A percentile compares a stretch with the other conserved stretches of the same genome.
Conservation (phyloP, 176 grass and related monocot species). For the Oryza australiensis region DNA sequence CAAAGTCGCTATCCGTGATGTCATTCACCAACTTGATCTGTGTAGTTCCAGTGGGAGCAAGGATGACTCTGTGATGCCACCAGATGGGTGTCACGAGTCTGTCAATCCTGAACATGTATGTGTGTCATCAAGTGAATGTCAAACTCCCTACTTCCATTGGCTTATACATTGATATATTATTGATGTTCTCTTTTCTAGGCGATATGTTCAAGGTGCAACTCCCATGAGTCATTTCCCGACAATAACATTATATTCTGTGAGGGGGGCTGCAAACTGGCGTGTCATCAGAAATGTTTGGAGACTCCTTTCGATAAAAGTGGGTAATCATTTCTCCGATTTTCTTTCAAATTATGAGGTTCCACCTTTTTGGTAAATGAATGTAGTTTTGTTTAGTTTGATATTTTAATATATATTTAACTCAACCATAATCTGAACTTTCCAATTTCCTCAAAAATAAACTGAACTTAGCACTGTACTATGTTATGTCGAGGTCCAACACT, state of each 20-base stretch:
- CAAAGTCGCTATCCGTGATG: conserved; percentile 89
- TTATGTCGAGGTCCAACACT: not conserved
- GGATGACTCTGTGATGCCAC: conserved; percentile 43
- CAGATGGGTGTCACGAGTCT: conserved; percentile 46
- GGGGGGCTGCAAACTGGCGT: conserved; percentile 71
- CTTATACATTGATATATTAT: conserved; percentile 39
- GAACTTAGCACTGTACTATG: not conserved
- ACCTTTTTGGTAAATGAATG: not conserved
- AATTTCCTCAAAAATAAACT: not conserved
- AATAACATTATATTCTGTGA: conserved; percentile 67
- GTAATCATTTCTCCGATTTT: conserved; percentile 41
- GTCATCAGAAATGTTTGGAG: conserved; percentile 76
- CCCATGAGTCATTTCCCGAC: conserved; percentile 55
- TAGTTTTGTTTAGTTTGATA: not conserved
- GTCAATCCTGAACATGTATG: conserved; percentile 61
- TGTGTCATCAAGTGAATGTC: conserved; percentile 29
- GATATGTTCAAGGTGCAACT: conserved; percentile 69
- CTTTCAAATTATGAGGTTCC: conserved; percentile 17
- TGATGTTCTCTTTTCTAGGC: conserved; percentile 47
- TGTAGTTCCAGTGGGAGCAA: conserved; percentile 57
- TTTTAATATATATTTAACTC: not conserved
- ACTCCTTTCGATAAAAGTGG: conserved; percentile 59
- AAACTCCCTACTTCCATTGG: conserved; percentile 10
- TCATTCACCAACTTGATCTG: conserved; percentile 72
- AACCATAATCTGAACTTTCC: not conserved